Evolutionary conservation across 1,284 basidiomycete species (phyloP), one percentile per base, ranked within the genome.

Genomic region (Stygiomarasmius scandens): DNA sequence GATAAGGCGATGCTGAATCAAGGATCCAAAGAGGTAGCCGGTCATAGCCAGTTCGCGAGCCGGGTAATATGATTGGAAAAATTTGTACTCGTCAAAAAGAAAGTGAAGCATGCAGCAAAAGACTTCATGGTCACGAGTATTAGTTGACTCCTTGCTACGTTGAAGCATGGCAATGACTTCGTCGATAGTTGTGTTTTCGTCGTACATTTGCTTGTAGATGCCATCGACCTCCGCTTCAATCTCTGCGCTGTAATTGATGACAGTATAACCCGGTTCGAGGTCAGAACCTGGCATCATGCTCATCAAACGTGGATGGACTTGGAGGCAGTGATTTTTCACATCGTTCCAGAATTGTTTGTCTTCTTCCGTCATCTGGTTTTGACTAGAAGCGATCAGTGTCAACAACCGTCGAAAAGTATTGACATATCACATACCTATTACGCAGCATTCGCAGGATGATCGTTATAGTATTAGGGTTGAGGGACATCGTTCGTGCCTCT

Each of bases 81-180:
- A 99, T 70, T 96, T 95, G 85, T 98, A 98, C 79, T 99, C 97
- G 85, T 99, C 97, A 74, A 99, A 99, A 54, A 99, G 86, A 77
- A 98, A 97, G 77, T 98, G 96, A 52, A 99, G 87, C 86, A 98
- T 96, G 83, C 96, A 98, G 12, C 96, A 97, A 70, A 99, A 98
- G 59, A 98, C 87, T 77, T 99, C 94, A 70, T 96, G 94, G 66
- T 98, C 95, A 61, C 90, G 88, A 41, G 87, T 72, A 66, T 92
- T 93, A 25, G 84, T 81, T 23, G 96, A 97, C 55, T 85, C 85
- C 69, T 96, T 93, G 77, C 89, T 87, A 51, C 87, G 86, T 73
- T 93, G 89, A 41, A 99, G 85, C 71, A 96, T 87, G 20, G 83
- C 75, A 61, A 98, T 91, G 62, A 99, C 93, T 62, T 96, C 93